phyloP scores from a whole-genome alignment of 2,329 filamentous ascomycete genomes.

The Talaromyces sp. region DNA sequence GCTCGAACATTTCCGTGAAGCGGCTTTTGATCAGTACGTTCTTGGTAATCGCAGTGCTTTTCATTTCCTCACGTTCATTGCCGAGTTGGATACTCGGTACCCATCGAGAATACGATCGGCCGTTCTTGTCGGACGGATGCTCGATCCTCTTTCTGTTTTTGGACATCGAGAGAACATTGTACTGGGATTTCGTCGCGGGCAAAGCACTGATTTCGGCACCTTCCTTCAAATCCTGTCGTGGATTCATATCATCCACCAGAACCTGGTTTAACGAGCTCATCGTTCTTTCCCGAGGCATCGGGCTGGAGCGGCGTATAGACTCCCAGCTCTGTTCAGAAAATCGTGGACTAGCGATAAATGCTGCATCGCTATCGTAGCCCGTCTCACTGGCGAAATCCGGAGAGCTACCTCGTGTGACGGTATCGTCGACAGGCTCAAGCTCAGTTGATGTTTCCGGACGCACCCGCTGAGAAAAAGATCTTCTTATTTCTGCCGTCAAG shows the following conservation, averaged over 20 bases:
- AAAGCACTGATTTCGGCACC: neutral
- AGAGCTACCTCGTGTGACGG: neutral
- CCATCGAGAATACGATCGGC: neutral
- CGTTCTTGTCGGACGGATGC: neutral
- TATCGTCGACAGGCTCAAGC: neutral
- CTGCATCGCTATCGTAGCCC: conserved; percentile 43
- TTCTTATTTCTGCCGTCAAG: neutral
- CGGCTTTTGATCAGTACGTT: conserved; percentile 24
- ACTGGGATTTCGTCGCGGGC: neutral
- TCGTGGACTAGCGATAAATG: conserved; percentile 35
- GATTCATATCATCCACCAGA: conserved; percentile 12
- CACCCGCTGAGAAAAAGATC: conserved; percentile 6
- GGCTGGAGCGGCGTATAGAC: conserved; percentile 8
- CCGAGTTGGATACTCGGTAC: neutral
- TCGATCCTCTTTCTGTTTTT: conserved; percentile 12
- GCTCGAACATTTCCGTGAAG: conserved; percentile 34
- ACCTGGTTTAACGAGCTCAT: conserved; percentile 16
- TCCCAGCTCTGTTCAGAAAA: conserved; percentile 22
- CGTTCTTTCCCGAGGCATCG: conserved; percentile 7
- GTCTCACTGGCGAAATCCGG: conserved; percentile 35
- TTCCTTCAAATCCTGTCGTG: neutral
- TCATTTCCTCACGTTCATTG: neutral
- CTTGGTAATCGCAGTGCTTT: neutral
- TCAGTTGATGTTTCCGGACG: neutral
- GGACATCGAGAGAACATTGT: conserved; percentile 1